Evolutionary conservation across 2,329 filamentous ascomycete species (phyloP).

Genomic region (Hypoxylon sp.): DNA sequence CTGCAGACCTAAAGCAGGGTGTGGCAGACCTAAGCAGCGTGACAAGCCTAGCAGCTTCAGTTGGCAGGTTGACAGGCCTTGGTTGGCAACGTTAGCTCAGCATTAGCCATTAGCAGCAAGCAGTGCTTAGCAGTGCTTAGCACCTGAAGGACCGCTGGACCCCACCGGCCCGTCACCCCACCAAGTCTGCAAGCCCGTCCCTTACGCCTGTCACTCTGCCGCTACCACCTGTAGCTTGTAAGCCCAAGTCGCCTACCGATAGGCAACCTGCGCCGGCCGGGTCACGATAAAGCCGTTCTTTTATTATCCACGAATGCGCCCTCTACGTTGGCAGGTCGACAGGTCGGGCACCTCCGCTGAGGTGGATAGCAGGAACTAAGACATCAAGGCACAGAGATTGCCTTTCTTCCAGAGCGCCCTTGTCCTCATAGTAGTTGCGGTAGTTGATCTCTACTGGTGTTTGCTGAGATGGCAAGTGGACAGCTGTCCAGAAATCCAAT

Average conservation of each 20-base stretch:
- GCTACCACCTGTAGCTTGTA: not conserved
- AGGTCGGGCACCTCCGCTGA: too few relatives aligned
- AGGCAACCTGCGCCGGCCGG: slow-evolving; percentile 3
- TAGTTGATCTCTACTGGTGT: slow-evolving; percentile 2
- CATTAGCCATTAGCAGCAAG: too few relatives aligned
- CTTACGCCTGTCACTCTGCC: too few relatives aligned
- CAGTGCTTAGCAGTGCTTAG: too few relatives aligned
- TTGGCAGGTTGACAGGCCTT: too few relatives aligned
- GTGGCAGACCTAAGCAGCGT: too few relatives aligned
- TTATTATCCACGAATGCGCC: slow-evolving; percentile 20
- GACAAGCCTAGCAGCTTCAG: too few relatives aligned
- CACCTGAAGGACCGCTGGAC: slow-evolving; percentile 18
- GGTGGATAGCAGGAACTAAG: not conserved
- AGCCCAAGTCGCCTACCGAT: slow-evolving; percentile 8
- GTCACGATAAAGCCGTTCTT: slow-evolving; percentile 20
- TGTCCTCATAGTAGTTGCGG: slow-evolving; percentile 7
- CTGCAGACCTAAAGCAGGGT: too few relatives aligned
- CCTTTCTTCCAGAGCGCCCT: slow-evolving; percentile 15
- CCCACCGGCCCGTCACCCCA: slow-evolving; percentile 18
- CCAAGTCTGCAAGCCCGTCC: too few relatives aligned
- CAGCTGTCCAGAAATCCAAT: not conserved
- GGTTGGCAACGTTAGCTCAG: slow-evolving; percentile 19
- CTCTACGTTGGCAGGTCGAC: too few relatives aligned
- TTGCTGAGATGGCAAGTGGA: slow-evolving; percentile 9
- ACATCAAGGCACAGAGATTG: not conserved